Evolutionary conservation across 1,139 yeast species (phyloP), one percentile per base, ranked within the genome.

Genomic region (Zygosaccharomyces sapae): DNA sequence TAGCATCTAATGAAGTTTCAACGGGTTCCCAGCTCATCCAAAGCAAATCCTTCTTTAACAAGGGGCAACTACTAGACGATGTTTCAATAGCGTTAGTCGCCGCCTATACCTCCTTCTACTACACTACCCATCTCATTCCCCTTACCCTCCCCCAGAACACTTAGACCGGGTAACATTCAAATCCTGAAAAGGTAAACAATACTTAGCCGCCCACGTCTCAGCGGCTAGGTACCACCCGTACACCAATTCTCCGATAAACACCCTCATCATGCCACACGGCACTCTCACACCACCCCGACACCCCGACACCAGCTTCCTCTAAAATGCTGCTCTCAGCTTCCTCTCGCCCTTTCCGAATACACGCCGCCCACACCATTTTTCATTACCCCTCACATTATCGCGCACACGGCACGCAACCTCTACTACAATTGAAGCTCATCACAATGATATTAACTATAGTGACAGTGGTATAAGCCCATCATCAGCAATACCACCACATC

Each of bases 181-280:
- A n/a, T n/a, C n/a, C n/a, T n/a, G n/a, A n/a, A n/a, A n/a, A n/a
- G n/a, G n/a, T n/a, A n/a, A n/a, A n/a, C n/a, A n/a, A n/a, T n/a
- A n/a, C n/a, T n/a, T n/a, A n/a, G 25, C 25, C 25, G 25, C 25
- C 25, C 9, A 22, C 9, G 7, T 9, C 2, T 22, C 25, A 7
- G 25, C 79, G 74, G 60, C 81, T 81, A 24, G 77, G 66, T 54
- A 13, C 2, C 20, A 31, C 34, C 34, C 34, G 8, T 10, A 31
- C 34, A 31, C 19, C 16, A n/a, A 31, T 27, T 2, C 30, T 27
- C 30, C 30, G 5, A 9, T 27, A 27, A 9, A 27, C 10, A 6
- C n/a, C 30, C 30, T 10, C 10, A 9, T 27, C 30, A 27, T 4
- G 9, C 5, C 8, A 5, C 9, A 10, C 30, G 4, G 8, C 30